Percentiles rank a stretch among this genome's conserved stretches.
Conservation (phyloP, 495 filamentous ascomycete species). For the Hyaloscypha hepaticicola region DNA sequence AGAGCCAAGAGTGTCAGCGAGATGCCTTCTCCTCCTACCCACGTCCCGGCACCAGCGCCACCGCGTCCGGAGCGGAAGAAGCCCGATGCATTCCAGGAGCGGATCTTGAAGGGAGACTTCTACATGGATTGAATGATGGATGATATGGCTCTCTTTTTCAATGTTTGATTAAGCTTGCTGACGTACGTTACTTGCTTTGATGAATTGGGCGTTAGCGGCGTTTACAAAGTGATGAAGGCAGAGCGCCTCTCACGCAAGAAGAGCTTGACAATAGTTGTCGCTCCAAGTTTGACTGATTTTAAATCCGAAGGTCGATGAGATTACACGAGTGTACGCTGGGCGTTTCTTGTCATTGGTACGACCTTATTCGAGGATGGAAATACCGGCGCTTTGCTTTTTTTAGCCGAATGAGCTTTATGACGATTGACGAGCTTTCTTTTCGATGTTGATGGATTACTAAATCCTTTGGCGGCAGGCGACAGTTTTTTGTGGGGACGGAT, state of each 20-base stretch:
- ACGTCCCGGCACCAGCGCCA: conserved; percentile 42
- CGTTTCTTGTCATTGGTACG: neutral
- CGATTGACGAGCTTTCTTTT: neutral
- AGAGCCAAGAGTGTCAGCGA: conserved; percentile 67
- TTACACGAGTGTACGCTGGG: neutral
- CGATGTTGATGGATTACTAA: neutral
- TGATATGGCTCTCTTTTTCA: conserved; percentile 8
- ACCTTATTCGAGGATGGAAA: conserved; percentile 1
- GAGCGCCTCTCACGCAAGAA: conserved; percentile 15
- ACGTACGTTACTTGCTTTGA: conserved; percentile 2
- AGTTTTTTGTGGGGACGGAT: neutral
- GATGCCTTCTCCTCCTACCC: conserved; percentile 53
- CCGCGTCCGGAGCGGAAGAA: conserved; percentile 52
- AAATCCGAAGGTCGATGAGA: neutral
- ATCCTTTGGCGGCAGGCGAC: neutral
- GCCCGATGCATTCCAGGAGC: conserved; percentile 91
- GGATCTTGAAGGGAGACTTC: conserved; percentile 95
- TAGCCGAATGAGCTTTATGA: conserved; percentile 5
- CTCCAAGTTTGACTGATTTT: neutral
- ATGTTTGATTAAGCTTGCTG: conserved; percentile 13
- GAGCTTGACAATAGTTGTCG: neutral
- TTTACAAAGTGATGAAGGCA: conserved; percentile 22
- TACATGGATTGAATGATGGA: conserved; percentile 77
- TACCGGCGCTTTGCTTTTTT: neutral
- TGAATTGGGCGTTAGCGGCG: conserved; percentile 22